A percentile compares a stretch with the other conserved stretches of the same genome.
Evolutionary conservation across 2,329 filamentous ascomycete species (phyloP).

Genomic region (Paecilomyces fulvus): DNA sequence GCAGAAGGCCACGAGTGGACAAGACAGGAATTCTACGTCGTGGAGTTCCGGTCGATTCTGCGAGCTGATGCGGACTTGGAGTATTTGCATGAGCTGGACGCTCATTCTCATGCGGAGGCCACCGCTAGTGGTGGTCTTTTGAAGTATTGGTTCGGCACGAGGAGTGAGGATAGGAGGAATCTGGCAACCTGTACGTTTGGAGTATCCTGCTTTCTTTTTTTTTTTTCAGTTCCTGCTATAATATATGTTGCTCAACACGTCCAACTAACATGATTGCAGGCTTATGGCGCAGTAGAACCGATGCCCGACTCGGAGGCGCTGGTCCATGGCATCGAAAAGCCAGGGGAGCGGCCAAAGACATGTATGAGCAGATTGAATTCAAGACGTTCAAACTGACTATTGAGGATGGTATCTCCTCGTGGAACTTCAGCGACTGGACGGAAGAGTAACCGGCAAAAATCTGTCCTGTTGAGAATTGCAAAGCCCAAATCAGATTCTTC

Average conservation of each 20-base stretch:
- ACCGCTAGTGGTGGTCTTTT: conserved; percentile 70
- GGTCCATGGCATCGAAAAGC: conserved; percentile 52
- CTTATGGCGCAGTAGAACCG: conserved; percentile 52
- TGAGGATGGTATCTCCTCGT: conserved; percentile 54
- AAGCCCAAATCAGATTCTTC: no score
- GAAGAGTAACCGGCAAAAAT: conserved; percentile 7
- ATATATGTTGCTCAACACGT: neutral
- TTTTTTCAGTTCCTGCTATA: neutral
- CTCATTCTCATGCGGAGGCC: conserved; percentile 71
- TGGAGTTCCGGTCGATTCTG: conserved; percentile 71
- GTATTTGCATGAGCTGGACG: conserved; percentile 64
- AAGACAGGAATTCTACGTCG: conserved; percentile 66
- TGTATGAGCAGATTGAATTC: conserved; percentile 59
- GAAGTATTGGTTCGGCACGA: conserved; percentile 87
- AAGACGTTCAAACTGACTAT: conserved; percentile 58
- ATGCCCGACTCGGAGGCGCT: conserved; percentile 52
- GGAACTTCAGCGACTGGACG: conserved; percentile 56
- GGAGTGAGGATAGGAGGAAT: conserved; percentile 63
- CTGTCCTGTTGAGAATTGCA: neutral
- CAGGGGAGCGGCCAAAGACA: conserved; percentile 37
- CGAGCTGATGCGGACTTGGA: conserved; percentile 58
- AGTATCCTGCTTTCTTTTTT: no score
- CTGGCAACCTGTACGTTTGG: conserved; percentile 63
- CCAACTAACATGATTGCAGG: conserved; percentile 43
- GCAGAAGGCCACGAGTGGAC: conserved; percentile 49